Conservation (phyloP, 129 eudicot genomes). For the Chrysanthemum lavandulifolium region DNA sequence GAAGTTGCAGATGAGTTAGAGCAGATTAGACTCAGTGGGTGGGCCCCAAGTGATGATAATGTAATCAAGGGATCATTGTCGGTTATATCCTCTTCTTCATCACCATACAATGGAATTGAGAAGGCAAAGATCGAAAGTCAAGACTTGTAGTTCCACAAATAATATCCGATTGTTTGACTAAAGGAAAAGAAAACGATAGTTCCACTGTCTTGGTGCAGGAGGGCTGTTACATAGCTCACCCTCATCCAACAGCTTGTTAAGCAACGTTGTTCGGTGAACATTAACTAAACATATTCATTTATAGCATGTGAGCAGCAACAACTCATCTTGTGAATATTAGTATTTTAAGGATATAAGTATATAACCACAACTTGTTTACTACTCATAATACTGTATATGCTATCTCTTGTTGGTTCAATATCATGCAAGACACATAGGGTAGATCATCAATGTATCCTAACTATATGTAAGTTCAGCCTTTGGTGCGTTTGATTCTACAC, state of each 20-base stretch:
- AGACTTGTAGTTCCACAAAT: slow-evolving; percentile 45
- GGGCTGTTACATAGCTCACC: slow-evolving; percentile 76
- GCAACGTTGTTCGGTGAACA: slow-evolving; percentile 42
- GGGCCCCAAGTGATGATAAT: slow-evolving; percentile 64
- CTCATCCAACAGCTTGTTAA: slow-evolving; percentile 67
- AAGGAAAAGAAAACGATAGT: slow-evolving; percentile 37
- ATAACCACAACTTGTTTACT: too few relatives aligned
- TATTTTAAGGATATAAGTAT: not conserved
- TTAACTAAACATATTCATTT: not conserved
- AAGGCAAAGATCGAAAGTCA: slow-evolving; percentile 47
- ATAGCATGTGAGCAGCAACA: slow-evolving; percentile 2
- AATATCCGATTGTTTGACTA: slow-evolving; percentile 40
- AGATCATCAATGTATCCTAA: not conserved
- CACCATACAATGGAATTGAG: slow-evolving; percentile 57
- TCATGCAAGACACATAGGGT: not conserved
- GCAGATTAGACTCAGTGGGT: slow-evolving; percentile 60
- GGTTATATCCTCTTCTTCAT: slow-evolving; percentile 62
- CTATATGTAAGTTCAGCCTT: not conserved
- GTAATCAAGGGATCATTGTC: slow-evolving; percentile 49
- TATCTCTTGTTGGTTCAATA: slow-evolving; percentile 13
- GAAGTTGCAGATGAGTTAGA: slow-evolving; percentile 94
- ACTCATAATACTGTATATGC: not conserved
- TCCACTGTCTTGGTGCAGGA: slow-evolving; percentile 76
- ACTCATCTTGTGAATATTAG: slow-evolving; percentile 30
- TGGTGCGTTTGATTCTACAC: not conserved